Conservation (phyloP, 805 yeast genomes). For the Debaryomyces tyrocola region DNA sequence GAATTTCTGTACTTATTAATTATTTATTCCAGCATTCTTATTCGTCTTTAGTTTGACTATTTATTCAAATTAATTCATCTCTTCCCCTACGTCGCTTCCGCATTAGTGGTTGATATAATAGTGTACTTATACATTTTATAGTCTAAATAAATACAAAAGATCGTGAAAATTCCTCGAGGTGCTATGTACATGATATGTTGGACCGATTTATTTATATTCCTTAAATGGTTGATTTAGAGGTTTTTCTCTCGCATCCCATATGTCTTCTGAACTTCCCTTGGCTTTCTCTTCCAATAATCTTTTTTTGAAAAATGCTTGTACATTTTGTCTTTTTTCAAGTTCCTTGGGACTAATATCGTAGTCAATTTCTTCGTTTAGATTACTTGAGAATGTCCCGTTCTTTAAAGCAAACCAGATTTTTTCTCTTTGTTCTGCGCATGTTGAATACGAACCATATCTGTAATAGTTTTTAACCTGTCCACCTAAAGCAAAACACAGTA, state of each 20-base stretch:
- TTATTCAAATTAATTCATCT: neutral
- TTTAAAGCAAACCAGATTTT: conserved; percentile 80
- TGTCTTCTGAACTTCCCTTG: conserved; percentile 77
- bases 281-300: conserved; percentile 59
- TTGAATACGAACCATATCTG: conserved; percentile 74
- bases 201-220: conserved; percentile 4
- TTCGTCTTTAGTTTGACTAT: neutral
- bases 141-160: neutral
- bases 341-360: conserved; percentile 34
- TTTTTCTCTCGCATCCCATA: conserved; percentile 62
- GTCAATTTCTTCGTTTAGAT: conserved; percentile 14
- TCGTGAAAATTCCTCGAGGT: no score
- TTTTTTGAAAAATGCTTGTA: conserved; percentile 71
- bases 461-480: conserved; percentile 86
- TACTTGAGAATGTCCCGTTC: conserved; percentile 38
- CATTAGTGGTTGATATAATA: neutral
- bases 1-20: no score
- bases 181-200: no score
- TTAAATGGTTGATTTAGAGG: conserved; percentile 40
- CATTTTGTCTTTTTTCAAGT: conserved; percentile 45
- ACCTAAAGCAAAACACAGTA: conserved; percentile 85
- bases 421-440: conserved; percentile 67
- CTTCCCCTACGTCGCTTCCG: neutral
- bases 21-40: no score
- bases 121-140: no score